A percentile compares a stretch with the other conserved stretches of the same genome.
Conservation (phyloP, 208 protist genomes). For the Tritrichomonas foetus region DNA sequence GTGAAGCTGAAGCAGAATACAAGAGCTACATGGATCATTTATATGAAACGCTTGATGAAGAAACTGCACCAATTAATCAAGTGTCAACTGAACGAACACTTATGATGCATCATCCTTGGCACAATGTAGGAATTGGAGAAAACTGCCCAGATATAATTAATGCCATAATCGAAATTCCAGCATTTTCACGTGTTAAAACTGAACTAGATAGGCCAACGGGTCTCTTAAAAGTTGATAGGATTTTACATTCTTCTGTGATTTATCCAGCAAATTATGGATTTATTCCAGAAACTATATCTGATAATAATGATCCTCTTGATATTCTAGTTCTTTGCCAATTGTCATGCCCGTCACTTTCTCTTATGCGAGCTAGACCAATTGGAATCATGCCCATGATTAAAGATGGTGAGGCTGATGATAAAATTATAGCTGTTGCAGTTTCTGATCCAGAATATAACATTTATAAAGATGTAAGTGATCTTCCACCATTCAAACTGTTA, state of each 20-base stretch:
- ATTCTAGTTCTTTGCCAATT: constrained; percentile 20
- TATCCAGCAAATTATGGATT: constrained; percentile 35
- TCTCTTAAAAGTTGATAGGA: too few relatives aligned
- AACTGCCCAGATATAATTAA: not conserved
- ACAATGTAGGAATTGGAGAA: not conserved
- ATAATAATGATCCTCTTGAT: constrained; percentile 4
- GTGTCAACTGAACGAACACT: not conserved
- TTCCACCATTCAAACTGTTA: not conserved
- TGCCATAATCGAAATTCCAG: constrained; percentile 29
- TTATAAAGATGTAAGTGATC: not conserved
- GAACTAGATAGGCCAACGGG: too few relatives aligned
- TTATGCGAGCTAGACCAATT: not conserved
- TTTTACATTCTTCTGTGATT: not conserved
- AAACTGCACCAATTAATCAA: not conserved
- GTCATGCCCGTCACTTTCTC: not conserved
- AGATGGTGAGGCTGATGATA: constrained; percentile 21
- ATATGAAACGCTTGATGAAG: not conserved
- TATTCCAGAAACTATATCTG: constrained; percentile 16
- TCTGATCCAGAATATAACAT: constrained; percentile 35
- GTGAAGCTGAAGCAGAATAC: not conserved
- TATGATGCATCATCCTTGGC: not conserved
- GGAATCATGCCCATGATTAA: constrained; percentile 12
- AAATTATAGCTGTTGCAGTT: not conserved
- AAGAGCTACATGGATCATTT: not conserved
- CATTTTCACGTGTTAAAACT: constrained; percentile 2